Percentiles rank a stretch among this genome's conserved stretches.
phyloP scores from a whole-genome alignment of 352 stramenopile genomes.

The Phytophthora podocarpi region DNA sequence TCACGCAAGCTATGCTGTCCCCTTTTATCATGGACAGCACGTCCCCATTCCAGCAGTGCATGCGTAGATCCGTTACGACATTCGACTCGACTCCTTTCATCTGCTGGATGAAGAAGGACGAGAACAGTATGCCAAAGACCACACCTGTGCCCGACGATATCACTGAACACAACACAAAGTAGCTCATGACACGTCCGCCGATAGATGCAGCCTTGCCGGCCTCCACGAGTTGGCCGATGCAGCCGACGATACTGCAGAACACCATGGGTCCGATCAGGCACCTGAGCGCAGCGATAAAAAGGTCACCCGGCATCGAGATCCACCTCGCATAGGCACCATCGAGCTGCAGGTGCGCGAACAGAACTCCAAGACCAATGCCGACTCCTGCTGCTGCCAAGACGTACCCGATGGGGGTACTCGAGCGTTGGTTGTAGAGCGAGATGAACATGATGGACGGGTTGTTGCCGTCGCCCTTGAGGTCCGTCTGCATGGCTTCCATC shows the following conservation, averaged over 20 bases:
- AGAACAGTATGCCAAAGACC: slow-evolving; percentile 41
- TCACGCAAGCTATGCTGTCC: slow-evolving; percentile 43
- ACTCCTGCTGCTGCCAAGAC: slow-evolving; percentile 45
- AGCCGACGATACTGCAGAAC: slow-evolving; percentile 68
- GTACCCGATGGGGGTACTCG: slow-evolving; percentile 41
- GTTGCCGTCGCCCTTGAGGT: slow-evolving; percentile 20
- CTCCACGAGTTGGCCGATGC: slow-evolving; percentile 60
- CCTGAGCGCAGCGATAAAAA: slow-evolving; percentile 67
- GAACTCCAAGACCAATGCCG: slow-evolving; percentile 50
- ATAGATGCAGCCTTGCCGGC: slow-evolving; percentile 57
- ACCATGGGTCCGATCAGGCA: slow-evolving; percentile 73
- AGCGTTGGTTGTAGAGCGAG: slow-evolving; percentile 47
- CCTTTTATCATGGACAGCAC: slow-evolving; percentile 42
- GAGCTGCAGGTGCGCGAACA: slow-evolving; percentile 45
- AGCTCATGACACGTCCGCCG: slow-evolving; percentile 52
- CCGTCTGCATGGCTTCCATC: background rate
- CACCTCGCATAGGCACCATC: slow-evolving; percentile 35
- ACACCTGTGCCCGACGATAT: slow-evolving; percentile 51
- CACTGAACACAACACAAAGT: slow-evolving; percentile 51
- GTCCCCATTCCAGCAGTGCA: slow-evolving; percentile 54
- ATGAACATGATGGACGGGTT: slow-evolving; percentile 45
- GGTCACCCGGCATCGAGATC: slow-evolving; percentile 62
- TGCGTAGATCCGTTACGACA: slow-evolving; percentile 27
- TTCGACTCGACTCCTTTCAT: slow-evolving; percentile 37
- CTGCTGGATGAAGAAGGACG: slow-evolving; percentile 39